These are phyloP conservation scores for Houttuynia cordata DNA, from an alignment of 164 flowering plant species.

Conservation along the genomic window DNA sequence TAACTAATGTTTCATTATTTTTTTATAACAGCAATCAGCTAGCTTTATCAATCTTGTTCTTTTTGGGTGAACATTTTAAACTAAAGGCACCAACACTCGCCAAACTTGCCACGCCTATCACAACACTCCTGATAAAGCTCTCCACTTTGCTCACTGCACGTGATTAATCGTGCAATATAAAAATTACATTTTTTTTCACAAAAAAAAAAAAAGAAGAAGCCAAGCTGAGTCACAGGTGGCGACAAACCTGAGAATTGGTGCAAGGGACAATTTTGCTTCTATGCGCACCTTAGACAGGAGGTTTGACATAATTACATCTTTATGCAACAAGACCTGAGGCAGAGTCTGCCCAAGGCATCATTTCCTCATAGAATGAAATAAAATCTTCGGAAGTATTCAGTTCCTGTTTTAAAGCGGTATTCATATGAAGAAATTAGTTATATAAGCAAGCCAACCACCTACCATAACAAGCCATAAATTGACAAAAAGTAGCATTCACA, in stretches of 20 bases:
- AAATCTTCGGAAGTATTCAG: slow-evolving; percentile 91
- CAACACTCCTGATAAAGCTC: no score
- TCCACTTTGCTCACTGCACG: no score
- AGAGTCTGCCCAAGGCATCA: slow-evolving; percentile 73
- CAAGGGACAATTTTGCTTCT: slow-evolving; percentile 70
- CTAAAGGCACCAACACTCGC: no score
- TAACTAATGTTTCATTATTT: no score
- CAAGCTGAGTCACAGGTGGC: background rate
- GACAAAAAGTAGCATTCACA: no score
- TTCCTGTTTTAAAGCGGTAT: slow-evolving; percentile 36
- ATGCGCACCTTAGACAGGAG: slow-evolving; percentile 59
- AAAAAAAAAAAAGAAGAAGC: background rate
- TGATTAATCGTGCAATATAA: background rate
- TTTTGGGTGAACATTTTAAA: no score
- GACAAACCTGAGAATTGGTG: slow-evolving; percentile 76
- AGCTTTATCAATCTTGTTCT: no score
- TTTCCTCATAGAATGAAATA: slow-evolving; percentile 68
- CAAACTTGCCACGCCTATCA: no score
- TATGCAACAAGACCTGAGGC: slow-evolving; percentile 59
- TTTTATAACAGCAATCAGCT: no score
- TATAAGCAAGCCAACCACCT: no score
- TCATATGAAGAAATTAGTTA: background rate
- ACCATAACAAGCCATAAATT: no score
- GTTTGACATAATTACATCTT: slow-evolving; percentile 53
- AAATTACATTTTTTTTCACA: no score